These are phyloP conservation scores for Acanthamoeba rhysodes DNA, from an alignment of 208 protist species.

Conservation along the genomic window DNA sequence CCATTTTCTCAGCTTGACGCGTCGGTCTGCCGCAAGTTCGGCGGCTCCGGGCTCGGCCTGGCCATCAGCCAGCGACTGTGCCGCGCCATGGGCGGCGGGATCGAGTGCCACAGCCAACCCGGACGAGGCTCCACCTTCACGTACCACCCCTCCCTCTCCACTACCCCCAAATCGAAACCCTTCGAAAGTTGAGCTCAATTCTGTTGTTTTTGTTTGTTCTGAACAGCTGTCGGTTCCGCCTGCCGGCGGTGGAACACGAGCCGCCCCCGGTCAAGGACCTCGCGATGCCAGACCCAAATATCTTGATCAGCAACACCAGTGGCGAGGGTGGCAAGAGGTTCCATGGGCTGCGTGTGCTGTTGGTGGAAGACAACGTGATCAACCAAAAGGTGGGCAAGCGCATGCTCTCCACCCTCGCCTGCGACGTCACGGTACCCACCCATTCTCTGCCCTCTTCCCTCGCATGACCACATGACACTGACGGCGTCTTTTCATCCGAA, in stretches of 20 bases:
- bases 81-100: conserved; percentile 2
- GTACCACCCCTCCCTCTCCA: neutral
- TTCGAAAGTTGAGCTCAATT: too few species aligned
- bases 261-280: neutral
- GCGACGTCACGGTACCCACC: neutral
- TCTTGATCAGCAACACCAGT: neutral
- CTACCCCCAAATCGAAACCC: neutral
- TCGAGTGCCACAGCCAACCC: neutral
- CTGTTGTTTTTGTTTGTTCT: neutral
- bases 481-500: neutral
- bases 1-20: conserved; percentile 30
- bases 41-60: conserved; percentile 14
- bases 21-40: conserved; percentile 43
- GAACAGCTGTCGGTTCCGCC: neutral
- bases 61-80: conserved; percentile 23
- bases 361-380: conserved; percentile 54
- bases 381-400: conserved; percentile 27
- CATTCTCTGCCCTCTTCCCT: neutral
- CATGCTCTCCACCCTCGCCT: conserved; percentile 13
- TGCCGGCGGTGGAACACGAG: neutral
- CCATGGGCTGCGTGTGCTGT: neutral
- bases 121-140: conserved; percentile 30
- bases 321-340: neutral
- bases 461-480: neutral
- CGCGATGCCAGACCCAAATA: neutral